Conservation (phyloP, 2,329 filamentous ascomycete genomes). For the Claviceps sp. region DNA sequence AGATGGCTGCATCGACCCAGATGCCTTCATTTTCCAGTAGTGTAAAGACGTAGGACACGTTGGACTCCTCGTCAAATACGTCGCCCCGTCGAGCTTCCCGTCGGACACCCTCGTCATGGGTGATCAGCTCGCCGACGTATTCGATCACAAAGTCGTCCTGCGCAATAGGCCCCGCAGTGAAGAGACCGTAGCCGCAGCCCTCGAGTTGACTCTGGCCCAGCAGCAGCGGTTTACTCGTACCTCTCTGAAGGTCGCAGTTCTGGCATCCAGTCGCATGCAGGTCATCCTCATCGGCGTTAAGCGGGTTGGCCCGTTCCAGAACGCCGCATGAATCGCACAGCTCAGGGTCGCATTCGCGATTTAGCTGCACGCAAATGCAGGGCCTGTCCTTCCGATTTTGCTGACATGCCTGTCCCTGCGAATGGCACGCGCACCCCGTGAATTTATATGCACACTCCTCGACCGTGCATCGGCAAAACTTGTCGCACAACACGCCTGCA, state of each 20-base stretch:
- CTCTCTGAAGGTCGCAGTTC: slow-evolving; percentile 60
- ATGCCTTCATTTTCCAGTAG: slow-evolving; percentile 46
- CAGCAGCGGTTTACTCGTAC: slow-evolving; percentile 49
- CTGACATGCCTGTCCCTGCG: slow-evolving; percentile 44
- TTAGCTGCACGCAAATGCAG: slow-evolving; percentile 59
- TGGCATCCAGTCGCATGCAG: slow-evolving; percentile 49
- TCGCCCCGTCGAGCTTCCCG: slow-evolving; percentile 48
- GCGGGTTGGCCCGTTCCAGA: slow-evolving; percentile 51
- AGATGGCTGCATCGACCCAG: slow-evolving; percentile 61
- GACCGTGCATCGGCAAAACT: slow-evolving; percentile 51
- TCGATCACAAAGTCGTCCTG: slow-evolving; percentile 66
- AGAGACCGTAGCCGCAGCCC: slow-evolving; percentile 61
- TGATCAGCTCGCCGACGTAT: slow-evolving; percentile 68
- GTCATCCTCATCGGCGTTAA: slow-evolving; percentile 46
- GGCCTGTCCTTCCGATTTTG: slow-evolving; percentile 41
- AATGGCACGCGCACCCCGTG: slow-evolving; percentile 52
- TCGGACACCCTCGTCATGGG: slow-evolving; percentile 53
- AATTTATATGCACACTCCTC: slow-evolving; percentile 49
- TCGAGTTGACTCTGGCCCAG: slow-evolving; percentile 57
- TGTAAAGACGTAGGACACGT: slow-evolving; percentile 52
- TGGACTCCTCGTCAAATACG: slow-evolving; percentile 45
- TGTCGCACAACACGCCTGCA: slow-evolving; percentile 54
- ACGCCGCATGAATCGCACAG: slow-evolving; percentile 62
- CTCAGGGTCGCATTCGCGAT: slow-evolving; percentile 69
- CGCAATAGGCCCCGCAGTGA: slow-evolving; percentile 52